phyloP scores from a whole-genome alignment of 2,329 filamentous ascomycete genomes.

The Aplosporella prunicola region DNA sequence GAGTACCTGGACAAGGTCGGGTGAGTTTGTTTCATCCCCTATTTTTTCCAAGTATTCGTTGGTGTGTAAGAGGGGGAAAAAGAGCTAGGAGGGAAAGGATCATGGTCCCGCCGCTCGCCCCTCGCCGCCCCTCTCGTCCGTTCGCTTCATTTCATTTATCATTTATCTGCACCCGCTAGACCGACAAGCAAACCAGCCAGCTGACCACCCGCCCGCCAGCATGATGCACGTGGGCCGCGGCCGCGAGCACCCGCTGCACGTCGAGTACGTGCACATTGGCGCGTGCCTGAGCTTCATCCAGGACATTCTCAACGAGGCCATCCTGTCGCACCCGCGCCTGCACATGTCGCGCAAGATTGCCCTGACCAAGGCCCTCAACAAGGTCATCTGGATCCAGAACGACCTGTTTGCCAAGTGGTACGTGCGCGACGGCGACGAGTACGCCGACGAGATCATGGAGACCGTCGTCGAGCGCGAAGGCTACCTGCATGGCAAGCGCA shows the following conservation, averaged over 20 bases:
- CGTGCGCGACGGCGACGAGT: conserved; percentile 58
- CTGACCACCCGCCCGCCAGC: conserved; percentile 25
- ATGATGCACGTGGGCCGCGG: conserved; percentile 77
- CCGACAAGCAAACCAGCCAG: too few relatives aligned
- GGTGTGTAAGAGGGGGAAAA: not conserved
- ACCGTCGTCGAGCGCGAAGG: conserved; percentile 27
- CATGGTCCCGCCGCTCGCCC: too few relatives aligned
- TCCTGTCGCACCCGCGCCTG: conserved; percentile 61
- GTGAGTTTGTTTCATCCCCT: too few relatives aligned
- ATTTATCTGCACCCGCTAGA: too few relatives aligned
- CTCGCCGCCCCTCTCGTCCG: too few relatives aligned
- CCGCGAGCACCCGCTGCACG: conserved; percentile 60
- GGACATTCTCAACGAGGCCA: conserved; percentile 66
- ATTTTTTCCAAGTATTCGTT: not conserved
- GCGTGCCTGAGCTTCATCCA: conserved; percentile 65
- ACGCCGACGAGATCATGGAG: conserved; percentile 34
- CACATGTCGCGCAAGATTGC: conserved; percentile 59
- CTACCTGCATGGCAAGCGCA: conserved; percentile 27
- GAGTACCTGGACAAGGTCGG: conserved; percentile 77
- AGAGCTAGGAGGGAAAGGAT: too few relatives aligned
- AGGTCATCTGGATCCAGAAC: conserved; percentile 83
- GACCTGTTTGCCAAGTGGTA: conserved; percentile 81
- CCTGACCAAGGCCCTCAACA: conserved; percentile 65
- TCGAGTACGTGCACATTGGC: conserved; percentile 74
- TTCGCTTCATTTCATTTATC: too few relatives aligned